phyloP scores from a whole-genome alignment of 495 filamentous ascomycete genomes.

The Apiosordaria backusii region DNA sequence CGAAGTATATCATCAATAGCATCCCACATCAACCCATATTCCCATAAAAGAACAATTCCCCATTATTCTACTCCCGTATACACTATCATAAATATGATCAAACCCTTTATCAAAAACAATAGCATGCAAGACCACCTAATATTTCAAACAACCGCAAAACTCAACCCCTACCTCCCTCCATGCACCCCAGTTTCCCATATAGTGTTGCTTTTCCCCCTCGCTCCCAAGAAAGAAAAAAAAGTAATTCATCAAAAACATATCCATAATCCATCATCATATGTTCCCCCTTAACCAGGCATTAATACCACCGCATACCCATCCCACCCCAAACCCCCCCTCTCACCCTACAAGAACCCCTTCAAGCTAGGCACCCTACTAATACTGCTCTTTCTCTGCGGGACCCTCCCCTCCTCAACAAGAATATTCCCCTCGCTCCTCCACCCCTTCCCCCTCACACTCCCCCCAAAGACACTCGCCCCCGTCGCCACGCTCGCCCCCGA shows the following conservation, averaged over 20 bases:
- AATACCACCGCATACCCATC: too few relatives aligned
- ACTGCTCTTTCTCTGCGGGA: slow-evolving; percentile 55
- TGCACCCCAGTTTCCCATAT: background rate
- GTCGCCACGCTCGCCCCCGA: slow-evolving; percentile 34
- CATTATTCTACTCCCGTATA: background rate
- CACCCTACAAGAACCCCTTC: slow-evolving; percentile 45
- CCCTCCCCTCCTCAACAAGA: slow-evolving; percentile 41
- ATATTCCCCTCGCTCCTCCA: slow-evolving; percentile 20
- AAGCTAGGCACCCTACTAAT: slow-evolving; percentile 49
- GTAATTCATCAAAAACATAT: background rate
- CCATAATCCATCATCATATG: background rate
- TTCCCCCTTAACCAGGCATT: background rate
- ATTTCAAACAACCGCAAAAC: background rate
- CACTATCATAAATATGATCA: background rate
- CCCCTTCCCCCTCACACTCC: slow-evolving; percentile 36
- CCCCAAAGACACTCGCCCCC: slow-evolving; percentile 26
- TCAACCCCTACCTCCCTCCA: too few relatives aligned
- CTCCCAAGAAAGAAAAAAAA: background rate
- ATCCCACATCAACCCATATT: too few relatives aligned
- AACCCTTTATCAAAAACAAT: background rate
- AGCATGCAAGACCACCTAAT: background rate
- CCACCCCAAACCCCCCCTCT: background rate
- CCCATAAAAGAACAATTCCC: background rate
- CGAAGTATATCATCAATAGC: too few relatives aligned
- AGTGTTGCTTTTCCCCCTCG: background rate